phyloP scores from a whole-genome alignment of 768 basidiomycete genomes.

The Russula earlei region DNA sequence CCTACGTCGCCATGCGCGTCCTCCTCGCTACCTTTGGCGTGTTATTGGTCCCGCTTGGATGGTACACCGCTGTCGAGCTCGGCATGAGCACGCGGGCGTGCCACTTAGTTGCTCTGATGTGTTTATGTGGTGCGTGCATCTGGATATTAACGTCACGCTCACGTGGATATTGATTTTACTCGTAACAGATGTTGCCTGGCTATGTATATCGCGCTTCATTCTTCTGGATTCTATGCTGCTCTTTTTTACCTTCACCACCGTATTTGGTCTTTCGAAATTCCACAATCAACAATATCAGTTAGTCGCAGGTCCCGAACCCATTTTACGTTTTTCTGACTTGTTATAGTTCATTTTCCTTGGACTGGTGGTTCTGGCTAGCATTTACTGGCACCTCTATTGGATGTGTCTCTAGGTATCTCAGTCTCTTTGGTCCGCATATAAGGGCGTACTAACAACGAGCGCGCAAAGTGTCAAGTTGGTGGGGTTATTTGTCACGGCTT shows the following conservation, averaged over 20 bases:
- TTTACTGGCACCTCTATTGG: conserved; percentile 93
- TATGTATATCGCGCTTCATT: conserved; percentile 94
- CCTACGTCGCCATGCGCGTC: conserved; percentile 91
- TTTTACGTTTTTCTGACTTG: background rate
- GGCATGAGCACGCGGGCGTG: conserved; percentile 85
- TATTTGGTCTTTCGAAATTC: conserved; percentile 91
- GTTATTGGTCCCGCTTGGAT: conserved; percentile 88
- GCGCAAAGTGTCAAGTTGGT: conserved; percentile 82
- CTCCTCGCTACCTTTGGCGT: conserved; percentile 93
- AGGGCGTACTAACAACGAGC: background rate
- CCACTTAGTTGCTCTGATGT: conserved; percentile 91
- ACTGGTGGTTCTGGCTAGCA: conserved; percentile 97
- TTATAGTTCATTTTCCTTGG: conserved; percentile 78
- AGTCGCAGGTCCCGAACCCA: conserved; percentile 25
- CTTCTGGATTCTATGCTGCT: conserved; percentile 97
- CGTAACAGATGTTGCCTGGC: conserved; percentile 84
- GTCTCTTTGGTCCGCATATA: background rate
- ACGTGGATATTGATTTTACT: background rate
- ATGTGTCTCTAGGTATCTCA: conserved; percentile 73
- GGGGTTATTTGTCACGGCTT: conserved; percentile 87
- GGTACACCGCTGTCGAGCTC: conserved; percentile 93
- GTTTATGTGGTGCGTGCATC: conserved; percentile 61
- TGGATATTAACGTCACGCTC: background rate
- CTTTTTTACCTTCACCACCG: conserved; percentile 96
- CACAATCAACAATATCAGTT: conserved; percentile 95